Base-by-base conservation (phyloP, 2,329 filamentous ascomycete species). In the Epicoccum sorghinum region DNA sequence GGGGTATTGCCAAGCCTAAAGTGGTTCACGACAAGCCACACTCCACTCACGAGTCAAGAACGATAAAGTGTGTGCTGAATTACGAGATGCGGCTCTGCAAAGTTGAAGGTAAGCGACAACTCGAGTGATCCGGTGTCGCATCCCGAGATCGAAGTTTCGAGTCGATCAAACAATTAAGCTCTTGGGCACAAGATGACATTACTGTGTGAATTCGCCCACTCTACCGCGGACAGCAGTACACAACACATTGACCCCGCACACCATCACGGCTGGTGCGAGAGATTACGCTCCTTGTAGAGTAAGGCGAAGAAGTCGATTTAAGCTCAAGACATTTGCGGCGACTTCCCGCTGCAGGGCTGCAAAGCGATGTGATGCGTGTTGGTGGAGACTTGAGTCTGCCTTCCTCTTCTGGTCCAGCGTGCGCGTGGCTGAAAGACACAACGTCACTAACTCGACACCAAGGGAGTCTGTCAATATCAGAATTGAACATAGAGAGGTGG, bases 361-460 rank as follows among this genome's bases (percentile, higher is more conserved):
- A 45, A 49, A 47, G 35, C 43, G 45, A 40, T 44, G 30, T 36
- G 32, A 59, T 64, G 58, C 62, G 55, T 58, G 46, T 44, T 55
- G 60, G 62, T 65, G 62, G 62, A 58, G 55, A 62, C 50, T 37
- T 46, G 43, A 49, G 33, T 47, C 48, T 60, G 61, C 62, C 62
- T 65, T 62, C 61, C 62, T 58, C 39, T 64, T 65, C 55, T 56
- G 56, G 61, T 22, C 25, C 47, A 47, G 53, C 30, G 52, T 29
- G 37, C 33, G 52, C 47, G 42, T 55, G 47, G 43, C 53, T 47
- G 38, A 52, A 37, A 51, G 27, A 42, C 46, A 50, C 47, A 51
- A 49, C 52, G 47, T 51, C 52, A 55, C 43, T 42, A 13, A 24
- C 38, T 50, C 30, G 47, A 29, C 46, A 38, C 22, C 30, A 39